Percentiles rank a stretch among this genome's conserved stretches.
phyloP scores from a whole-genome alignment of 148 eudicot species.

The Mesembryanthemum crystallinum region DNA sequence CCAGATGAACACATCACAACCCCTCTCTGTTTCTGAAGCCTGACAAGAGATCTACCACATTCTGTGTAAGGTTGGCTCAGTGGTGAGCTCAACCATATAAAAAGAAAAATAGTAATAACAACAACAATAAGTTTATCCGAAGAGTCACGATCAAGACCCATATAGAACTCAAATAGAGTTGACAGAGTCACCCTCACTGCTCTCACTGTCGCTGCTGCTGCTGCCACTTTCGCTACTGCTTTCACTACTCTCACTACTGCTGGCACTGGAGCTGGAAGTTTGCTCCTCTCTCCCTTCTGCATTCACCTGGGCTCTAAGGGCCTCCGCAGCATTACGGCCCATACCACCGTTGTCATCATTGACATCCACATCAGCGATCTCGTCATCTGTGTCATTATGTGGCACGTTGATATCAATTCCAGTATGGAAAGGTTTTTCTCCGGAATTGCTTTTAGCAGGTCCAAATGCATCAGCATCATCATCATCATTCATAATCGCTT shows the following conservation, averaged over 20 bases:
- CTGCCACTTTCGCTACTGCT: slow-evolving; percentile 57
- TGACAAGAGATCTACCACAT: neutral
- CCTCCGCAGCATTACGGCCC: slow-evolving; percentile 75
- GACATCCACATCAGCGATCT: slow-evolving; percentile 74
- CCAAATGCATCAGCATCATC: slow-evolving; percentile 56
- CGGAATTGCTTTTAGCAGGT: slow-evolving; percentile 24
- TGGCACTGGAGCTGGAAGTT: slow-evolving; percentile 66
- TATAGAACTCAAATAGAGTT: slow-evolving; percentile 47
- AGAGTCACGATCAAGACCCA: neutral
- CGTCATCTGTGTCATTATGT: slow-evolving; percentile 71
- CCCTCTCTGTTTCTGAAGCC: neutral
- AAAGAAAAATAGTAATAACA: neutral
- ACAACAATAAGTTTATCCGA: neutral
- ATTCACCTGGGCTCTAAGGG: slow-evolving; percentile 76
- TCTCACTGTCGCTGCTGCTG: slow-evolving; percentile 57
- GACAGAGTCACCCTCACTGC: slow-evolving; percentile 64
- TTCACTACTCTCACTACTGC: slow-evolving; percentile 70
- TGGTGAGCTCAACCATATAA: neutral
- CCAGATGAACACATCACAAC: neutral
- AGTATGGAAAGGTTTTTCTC: slow-evolving; percentile 34
- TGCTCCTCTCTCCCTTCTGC: slow-evolving; percentile 49
- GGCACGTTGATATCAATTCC: slow-evolving; percentile 72
- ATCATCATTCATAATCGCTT: slow-evolving; percentile 69
- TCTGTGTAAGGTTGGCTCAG: neutral
- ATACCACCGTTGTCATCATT: slow-evolving; percentile 61